Conservation (phyloP, 108 stramenopile genomes). For the Pseudonitzschia multistriata region DNA sequence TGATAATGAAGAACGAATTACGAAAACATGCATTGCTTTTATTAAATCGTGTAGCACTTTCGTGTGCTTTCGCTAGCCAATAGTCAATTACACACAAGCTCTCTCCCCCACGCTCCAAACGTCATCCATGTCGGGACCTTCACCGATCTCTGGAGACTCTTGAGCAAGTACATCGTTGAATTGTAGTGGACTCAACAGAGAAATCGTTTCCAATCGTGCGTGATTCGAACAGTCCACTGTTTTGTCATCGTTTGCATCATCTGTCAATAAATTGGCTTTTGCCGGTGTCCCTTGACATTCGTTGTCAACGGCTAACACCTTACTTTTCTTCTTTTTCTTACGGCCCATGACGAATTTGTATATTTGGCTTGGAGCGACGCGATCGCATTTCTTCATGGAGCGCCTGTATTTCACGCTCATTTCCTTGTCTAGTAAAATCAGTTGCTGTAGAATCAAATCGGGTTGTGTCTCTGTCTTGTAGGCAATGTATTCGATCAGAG, state of each 20-base stretch:
- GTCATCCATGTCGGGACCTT: too few relatives aligned
- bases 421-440: slow-evolving; percentile 7
- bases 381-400: background rate
- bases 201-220: background rate
- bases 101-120: background rate
- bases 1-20: too few relatives aligned
- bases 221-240: background rate
- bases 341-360: background rate
- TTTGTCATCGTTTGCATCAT: too few relatives aligned
- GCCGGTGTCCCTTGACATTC: too few relatives aligned
- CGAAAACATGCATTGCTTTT: too few relatives aligned
- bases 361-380: background rate
- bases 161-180: background rate
- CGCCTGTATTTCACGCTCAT: slow-evolving; percentile 2
- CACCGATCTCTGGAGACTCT: background rate
- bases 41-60: too few relatives aligned
- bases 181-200: background rate
- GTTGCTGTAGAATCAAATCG: background rate
- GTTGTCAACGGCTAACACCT: too few relatives aligned
- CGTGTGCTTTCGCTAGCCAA: too few relatives aligned
- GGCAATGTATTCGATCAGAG: slow-evolving; percentile 33
- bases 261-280: too few relatives aligned
- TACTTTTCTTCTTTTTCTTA: too few relatives aligned
- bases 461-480: slow-evolving; percentile 8
- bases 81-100: background rate